Evolutionary conservation across 352 stramenopile genomes (phyloP).

Genomic region (Globisporangium cylindrosporum): DNA sequence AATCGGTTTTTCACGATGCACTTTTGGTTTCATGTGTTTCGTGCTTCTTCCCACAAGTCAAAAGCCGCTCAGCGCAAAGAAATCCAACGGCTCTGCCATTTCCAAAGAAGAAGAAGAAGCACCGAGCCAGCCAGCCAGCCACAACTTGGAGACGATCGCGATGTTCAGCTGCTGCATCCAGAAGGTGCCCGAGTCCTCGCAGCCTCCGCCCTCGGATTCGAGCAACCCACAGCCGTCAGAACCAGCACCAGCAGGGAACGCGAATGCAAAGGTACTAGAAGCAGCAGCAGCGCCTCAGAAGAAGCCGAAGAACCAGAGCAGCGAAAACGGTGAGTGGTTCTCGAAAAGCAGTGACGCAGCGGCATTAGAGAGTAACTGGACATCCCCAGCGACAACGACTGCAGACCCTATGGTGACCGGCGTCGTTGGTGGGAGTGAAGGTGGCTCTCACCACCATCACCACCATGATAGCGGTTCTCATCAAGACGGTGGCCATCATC

Average conservation of each 20-base stretch:
- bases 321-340: background rate
- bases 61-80: background rate
- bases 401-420: background rate
- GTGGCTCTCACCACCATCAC: background rate
- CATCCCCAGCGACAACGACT: background rate
- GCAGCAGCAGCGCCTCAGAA: background rate
- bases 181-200: background rate
- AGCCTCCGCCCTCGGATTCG: background rate
- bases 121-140: background rate
- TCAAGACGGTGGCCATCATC: background rate
- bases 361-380: background rate
- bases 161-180: conserved; percentile 6
- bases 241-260: background rate
- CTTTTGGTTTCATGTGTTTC: background rate
- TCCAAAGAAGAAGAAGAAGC: background rate
- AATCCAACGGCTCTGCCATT: background rate
- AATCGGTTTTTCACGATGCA: background rate
- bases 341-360: background rate
- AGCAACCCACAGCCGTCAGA: background rate
- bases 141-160: background rate
- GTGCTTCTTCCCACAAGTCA: background rate
- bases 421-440: background rate
- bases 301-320: background rate
- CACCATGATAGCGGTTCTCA: background rate
- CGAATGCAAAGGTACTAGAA: background rate